These are phyloP conservation scores for Rhamnella rubrinervis DNA, from an alignment of 331 rosid species.

Conservation along the genomic window DNA sequence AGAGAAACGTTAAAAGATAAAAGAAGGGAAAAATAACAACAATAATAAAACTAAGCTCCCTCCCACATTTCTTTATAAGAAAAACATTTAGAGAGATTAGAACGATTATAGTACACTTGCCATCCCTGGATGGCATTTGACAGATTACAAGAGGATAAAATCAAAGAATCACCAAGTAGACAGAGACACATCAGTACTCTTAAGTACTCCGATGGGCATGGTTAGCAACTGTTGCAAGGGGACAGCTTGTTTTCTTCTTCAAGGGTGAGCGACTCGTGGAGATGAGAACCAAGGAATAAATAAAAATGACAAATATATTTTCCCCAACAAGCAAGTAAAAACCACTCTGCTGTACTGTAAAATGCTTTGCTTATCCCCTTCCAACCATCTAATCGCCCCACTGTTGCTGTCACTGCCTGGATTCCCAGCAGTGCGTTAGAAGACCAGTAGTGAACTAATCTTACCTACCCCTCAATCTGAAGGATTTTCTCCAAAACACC, in stretches of 20 bases:
- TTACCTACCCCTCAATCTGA: slow-evolving; percentile 17
- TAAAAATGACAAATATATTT: slow-evolving; percentile 17
- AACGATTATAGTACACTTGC: slow-evolving; percentile 52
- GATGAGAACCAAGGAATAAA: slow-evolving; percentile 3
- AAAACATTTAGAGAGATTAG: slow-evolving; percentile 30
- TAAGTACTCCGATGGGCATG: slow-evolving; percentile 30
- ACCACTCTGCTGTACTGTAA: slow-evolving; percentile 39
- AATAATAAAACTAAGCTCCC: slow-evolving; percentile 29
- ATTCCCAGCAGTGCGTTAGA: slow-evolving; percentile 27
- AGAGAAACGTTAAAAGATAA: neutral
- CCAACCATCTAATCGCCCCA: slow-evolving; percentile 35
- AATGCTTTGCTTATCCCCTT: slow-evolving; percentile 31
- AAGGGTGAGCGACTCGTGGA: slow-evolving; percentile 21
- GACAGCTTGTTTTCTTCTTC: slow-evolving; percentile 24
- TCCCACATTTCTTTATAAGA: slow-evolving; percentile 39
- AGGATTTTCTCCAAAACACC: slow-evolving; percentile 27
- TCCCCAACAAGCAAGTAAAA: slow-evolving; percentile 23
- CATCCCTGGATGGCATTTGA: slow-evolving; percentile 41
- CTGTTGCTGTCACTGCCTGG: slow-evolving; percentile 27
- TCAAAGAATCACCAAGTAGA: slow-evolving; percentile 62
- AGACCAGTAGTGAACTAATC: slow-evolving; percentile 27
- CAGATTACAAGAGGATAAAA: slow-evolving; percentile 43
- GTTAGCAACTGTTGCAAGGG: slow-evolving; percentile 43
- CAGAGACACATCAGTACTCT: slow-evolving; percentile 21
- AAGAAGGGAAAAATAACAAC: neutral